A percentile compares a stretch with the other conserved stretches of the same genome.
Evolutionary conservation across 2,329 filamentous ascomycete species (phyloP).

Genomic region (Massarina eburnea): DNA sequence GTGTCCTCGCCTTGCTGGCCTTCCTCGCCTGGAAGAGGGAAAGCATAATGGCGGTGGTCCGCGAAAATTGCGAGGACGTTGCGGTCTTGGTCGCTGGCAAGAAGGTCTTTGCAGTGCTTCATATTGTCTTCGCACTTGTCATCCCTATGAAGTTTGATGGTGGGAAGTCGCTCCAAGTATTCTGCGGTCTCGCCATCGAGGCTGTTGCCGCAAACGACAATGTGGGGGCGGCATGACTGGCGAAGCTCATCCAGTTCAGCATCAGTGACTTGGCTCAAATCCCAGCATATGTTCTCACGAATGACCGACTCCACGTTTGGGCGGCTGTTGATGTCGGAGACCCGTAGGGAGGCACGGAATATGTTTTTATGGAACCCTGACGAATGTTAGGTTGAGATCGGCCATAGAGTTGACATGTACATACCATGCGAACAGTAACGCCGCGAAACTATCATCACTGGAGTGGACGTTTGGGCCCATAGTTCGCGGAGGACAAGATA

Average conservation of each 20-base stretch:
- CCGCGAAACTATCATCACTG: no score
- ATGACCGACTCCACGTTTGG: conserved; percentile 5
- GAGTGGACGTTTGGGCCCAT: no score
- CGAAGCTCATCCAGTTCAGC: conserved; percentile 4
- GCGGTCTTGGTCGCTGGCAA: conserved; percentile 8
- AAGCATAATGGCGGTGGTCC: conserved; percentile 12
- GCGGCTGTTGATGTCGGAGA: no score
- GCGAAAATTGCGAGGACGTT: conserved; percentile 9
- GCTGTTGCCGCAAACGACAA: conserved; percentile 6
- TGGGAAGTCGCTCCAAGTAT: conserved; percentile 6
- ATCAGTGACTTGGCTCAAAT: conserved; percentile 3
- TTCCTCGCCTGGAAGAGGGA: conserved; percentile 2
- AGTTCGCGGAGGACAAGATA: no score
- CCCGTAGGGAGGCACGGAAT: no score
- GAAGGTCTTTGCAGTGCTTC: conserved; percentile 5
- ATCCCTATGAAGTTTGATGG: neutral
- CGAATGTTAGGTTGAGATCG: no score
- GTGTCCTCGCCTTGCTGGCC: conserved; percentile 2
- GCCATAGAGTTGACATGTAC: no score
- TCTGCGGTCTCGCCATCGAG: conserved; percentile 6
- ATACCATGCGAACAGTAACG: no score
- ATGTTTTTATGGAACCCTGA: no score
- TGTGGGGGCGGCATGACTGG: conserved; percentile 5
- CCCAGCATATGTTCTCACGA: conserved; percentile 6
- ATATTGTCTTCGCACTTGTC: neutral